Base-by-base conservation (phyloP, 1,284 basidiomycete species). In the Cutaneotrichosporon sp. region DNA sequence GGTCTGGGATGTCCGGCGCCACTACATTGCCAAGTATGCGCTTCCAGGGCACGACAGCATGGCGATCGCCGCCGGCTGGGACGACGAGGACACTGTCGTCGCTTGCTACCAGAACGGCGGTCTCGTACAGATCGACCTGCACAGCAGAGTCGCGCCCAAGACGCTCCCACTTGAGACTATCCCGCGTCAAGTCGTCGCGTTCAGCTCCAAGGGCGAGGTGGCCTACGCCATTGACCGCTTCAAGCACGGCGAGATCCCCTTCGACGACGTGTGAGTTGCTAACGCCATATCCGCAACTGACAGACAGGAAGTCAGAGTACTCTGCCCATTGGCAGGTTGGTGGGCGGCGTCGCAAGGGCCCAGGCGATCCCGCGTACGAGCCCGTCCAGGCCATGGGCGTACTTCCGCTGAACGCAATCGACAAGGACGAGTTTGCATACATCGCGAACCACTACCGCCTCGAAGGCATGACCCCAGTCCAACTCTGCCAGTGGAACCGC, bases 1-100 rank as follows among this genome's bases (percentile, higher is more conserved):
- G 71, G 87, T 94, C 20, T 95, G 92, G 92, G 92, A 95, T 72
- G 90, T 91, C 1, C 83, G 91, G 43, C 82, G 91, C 38, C 85
- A 87, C 4, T 89, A 89, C 82, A 83, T 94, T 50, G 87, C 89
- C 6, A 94, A 94, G 76, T 94, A 92, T 86, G 83, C 85, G 1
- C 82, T 93, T 6, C 65, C 51, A 18, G 58, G 67, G 31, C 36
- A 64, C 27, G 74, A 74, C 57, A 72, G 74, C 33, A 59, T 52
- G 3, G 68, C 74, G 0, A 60, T 69, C 87, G 90, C 91, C 67
- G 81, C 89, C 18, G 81, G 82, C 24, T 93, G 92, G 76, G 82
- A 69, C 22, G 88, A 89, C 71, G 84, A 88, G 1, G 84, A 90
- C 73, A 83, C 86, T 1, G 76, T 94, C n/a, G 90, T 89, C 83